Conservation (phyloP, 495 filamentous ascomycete genomes). For the Penicillium argentinense region DNA sequence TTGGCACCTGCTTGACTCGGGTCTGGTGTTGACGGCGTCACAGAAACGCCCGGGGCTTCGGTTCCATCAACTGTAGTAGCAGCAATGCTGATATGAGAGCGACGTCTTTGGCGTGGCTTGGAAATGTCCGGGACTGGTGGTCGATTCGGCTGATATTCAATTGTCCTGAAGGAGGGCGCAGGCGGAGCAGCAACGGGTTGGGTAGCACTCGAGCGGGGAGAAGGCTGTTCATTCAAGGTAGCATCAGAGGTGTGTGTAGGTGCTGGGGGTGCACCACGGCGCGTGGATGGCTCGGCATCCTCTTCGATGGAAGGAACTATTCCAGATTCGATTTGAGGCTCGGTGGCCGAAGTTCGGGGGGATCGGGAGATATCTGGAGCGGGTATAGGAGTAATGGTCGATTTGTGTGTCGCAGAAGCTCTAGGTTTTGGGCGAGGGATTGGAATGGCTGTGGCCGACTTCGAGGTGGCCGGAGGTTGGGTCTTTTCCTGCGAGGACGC, state of each 20-base stretch:
- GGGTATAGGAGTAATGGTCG: conserved; percentile 2
- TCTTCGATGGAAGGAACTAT: conserved; percentile 17
- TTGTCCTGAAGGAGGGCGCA: not conserved
- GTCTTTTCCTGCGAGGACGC: conserved; percentile 13
- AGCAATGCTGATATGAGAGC: conserved; percentile 8
- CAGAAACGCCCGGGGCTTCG: conserved; percentile 10
- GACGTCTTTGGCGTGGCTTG: not conserved
- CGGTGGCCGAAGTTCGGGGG: conserved; percentile 8
- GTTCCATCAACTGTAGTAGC: conserved; percentile 6
- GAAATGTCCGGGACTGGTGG: conserved; percentile 19
- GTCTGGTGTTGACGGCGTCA: conserved; percentile 16
- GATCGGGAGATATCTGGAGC: conserved; percentile 15
- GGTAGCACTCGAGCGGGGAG: not conserved
- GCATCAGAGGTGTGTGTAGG: not conserved
- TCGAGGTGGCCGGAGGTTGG: conserved; percentile 11
- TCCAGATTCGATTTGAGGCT: conserved; percentile 1
- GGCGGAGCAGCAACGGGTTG: not conserved
- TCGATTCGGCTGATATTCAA: conserved; percentile 6
- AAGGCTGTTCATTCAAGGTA: not conserved
- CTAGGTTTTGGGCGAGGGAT: conserved; percentile 34
- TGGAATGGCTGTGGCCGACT: conserved; percentile 24
- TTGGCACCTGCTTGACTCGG: conserved; percentile 16
- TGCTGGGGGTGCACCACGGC: not conserved
- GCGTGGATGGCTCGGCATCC: conserved; percentile 3
- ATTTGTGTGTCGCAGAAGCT: conserved; percentile 6